phyloP scores from a whole-genome alignment of 2,329 filamentous ascomycete genomes.

The Monilinia aucupariae region DNA sequence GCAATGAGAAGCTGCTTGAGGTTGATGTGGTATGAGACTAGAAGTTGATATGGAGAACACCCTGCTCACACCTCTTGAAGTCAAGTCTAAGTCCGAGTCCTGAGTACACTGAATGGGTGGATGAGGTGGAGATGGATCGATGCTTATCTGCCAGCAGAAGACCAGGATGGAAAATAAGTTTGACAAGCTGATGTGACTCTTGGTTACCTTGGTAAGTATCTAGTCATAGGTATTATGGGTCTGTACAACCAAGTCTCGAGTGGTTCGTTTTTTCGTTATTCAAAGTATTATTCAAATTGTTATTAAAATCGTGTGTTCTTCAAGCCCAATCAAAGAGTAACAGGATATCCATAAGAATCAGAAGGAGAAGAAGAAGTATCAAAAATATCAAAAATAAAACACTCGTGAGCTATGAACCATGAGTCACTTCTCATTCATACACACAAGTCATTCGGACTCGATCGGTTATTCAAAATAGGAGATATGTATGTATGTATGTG shows the following conservation, averaged over 20 bases:
- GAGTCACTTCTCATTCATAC: not conserved
- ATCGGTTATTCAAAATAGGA: not conserved
- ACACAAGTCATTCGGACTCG: not conserved
- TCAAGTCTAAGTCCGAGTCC: no score
- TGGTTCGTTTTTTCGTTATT: not conserved
- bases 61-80: not conserved
- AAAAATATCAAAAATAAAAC: not conserved
- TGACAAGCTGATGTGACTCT: no score
- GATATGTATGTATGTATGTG: not conserved
- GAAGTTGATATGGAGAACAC: no score
- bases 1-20: not conserved
- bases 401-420: not conserved
- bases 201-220: no score
- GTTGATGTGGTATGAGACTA: not conserved
- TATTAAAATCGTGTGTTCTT: no score
- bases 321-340: not conserved
- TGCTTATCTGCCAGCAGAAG: no score
- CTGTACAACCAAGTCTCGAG: not conserved
- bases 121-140: no score
- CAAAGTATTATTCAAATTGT: not conserved
- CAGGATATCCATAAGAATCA: no score
- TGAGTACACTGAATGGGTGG: no score
- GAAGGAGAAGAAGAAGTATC: not conserved
- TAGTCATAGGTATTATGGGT: no score
- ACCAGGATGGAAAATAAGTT: no score